Base-by-base conservation (phyloP, 176 grass and related monocot genomes). In the Oryza officinalis region DNA sequence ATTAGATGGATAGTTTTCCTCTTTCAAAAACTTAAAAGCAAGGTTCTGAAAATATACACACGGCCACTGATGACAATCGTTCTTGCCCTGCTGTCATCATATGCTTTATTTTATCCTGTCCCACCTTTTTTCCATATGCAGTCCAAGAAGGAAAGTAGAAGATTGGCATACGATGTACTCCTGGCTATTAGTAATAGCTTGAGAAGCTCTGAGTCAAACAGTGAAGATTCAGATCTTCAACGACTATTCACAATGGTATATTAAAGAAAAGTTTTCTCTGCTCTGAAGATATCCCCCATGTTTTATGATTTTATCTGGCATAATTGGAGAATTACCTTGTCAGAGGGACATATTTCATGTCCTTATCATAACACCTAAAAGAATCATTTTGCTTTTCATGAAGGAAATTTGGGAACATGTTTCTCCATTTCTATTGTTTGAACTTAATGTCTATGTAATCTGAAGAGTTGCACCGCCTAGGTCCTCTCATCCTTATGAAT, bases 91-190 rank as follows among this genome's bases (percentile, higher is more conserved):
- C 57, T 92, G 74, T 27, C 32, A 80, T 38, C 33, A 41, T 71
- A 12, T 65, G 38, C 18, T 77, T 80, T 81, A 22, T 50, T 67
- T 67, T 75, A 73, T 81, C 87, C 27, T 15, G 13, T 4, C 37
- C 38, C 64, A 30, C 54, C 20, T 77, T 69, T 73, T 38, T 50
- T 35, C 72, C 84, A 2, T 66, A 65, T 90, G 68, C 88, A 98
- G 96, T 90, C 92, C 77, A 98, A 98, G 85, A 95, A 98, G 72
- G 91, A 88, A 86, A 90, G 82, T 71, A 95, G 96, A 91, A 98
- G 83, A 86, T 69, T 98, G 59, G 89, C 92, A 80, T 98, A 98
- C 17, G 91, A 98, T 88, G 85, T 91, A 63, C 89, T 98, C 72
- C 67, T 98, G 72, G 93, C 87, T 54, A 86, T 18, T 71, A 98